phyloP scores from a whole-genome alignment of 768 basidiomycete genomes.

The Baorangia bicolor region DNA sequence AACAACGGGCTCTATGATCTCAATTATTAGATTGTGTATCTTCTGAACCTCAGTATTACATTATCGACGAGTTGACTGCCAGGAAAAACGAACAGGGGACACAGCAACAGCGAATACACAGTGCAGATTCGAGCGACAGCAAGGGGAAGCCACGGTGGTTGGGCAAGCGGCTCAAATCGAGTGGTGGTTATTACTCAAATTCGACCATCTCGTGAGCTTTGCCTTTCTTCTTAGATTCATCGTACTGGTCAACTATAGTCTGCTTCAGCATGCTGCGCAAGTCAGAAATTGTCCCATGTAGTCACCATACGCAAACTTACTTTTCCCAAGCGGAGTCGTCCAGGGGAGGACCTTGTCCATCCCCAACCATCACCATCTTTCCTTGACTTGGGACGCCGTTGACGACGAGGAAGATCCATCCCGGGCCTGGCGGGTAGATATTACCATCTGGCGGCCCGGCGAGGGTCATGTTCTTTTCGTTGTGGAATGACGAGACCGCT shows the following conservation, averaged over 20 bases:
- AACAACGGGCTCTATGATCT: slow-evolving; percentile 77
- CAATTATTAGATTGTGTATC: slow-evolving; percentile 6
- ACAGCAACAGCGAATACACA: neutral
- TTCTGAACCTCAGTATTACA: slow-evolving; percentile 4
- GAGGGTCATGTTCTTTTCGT: slow-evolving; percentile 50
- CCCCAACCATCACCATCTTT: slow-evolving; percentile 64
- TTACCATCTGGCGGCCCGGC: slow-evolving; percentile 60
- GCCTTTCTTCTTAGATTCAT: slow-evolving; percentile 34
- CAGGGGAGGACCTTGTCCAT: slow-evolving; percentile 58
- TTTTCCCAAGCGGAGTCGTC: slow-evolving; percentile 55
- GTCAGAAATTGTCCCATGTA: neutral
- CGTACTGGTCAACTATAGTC: slow-evolving; percentile 51
- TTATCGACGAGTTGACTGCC: slow-evolving; percentile 6
- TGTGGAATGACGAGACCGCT: slow-evolving; percentile 40
- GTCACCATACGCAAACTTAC: slow-evolving; percentile 39
- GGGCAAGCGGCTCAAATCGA: neutral
- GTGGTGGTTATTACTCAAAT: slow-evolving; percentile 6
- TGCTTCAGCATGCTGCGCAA: slow-evolving; percentile 45
- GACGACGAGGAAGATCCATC: slow-evolving; percentile 67
- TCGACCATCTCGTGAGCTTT: slow-evolving; percentile 18
- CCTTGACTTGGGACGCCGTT: slow-evolving; percentile 67
- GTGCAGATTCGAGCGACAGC: neutral
- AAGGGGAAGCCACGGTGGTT: neutral
- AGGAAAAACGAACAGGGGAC: slow-evolving; percentile 1
- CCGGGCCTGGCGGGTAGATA: slow-evolving; percentile 81